phyloP scores from a whole-genome alignment of 805 yeast genomes.

The Starmerella apis region DNA sequence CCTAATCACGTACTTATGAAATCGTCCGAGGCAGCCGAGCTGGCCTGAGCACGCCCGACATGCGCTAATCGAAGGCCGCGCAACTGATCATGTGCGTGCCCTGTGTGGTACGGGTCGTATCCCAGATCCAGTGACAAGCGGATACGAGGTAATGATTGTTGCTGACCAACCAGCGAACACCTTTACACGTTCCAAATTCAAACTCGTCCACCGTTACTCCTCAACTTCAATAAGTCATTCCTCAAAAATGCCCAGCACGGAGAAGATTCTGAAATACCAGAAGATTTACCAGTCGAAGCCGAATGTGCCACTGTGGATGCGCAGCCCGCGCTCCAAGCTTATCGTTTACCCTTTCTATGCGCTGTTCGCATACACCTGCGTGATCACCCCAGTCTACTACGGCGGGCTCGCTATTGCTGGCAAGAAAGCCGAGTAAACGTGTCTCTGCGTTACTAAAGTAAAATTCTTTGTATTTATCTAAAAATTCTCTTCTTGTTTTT shows the following conservation, averaged over 20 bases:
- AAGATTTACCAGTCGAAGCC: conserved; percentile 32
- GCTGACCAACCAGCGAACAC: conserved; percentile 17
- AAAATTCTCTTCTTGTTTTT: too few relatives aligned
- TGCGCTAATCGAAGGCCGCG: too few relatives aligned
- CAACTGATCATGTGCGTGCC: not conserved
- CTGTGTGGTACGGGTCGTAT: not conserved
- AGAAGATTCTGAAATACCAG: conserved; percentile 29
- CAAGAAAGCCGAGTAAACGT: conserved; percentile 38
- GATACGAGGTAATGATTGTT: not conserved
- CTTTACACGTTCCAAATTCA: not conserved
- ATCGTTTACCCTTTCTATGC: conserved; percentile 72
- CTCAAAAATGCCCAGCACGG: conserved; percentile 19
- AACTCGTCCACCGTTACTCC: not conserved
- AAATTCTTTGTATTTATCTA: not conserved
- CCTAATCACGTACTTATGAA: not conserved
- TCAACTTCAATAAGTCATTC: not conserved
- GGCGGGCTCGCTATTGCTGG: conserved; percentile 62
- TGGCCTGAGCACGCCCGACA: too few relatives aligned
- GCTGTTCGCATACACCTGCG: conserved; percentile 51
- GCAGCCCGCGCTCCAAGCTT: conserved; percentile 58
- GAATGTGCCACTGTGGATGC: conserved; percentile 33
- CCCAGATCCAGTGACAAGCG: not conserved
- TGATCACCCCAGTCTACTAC: conserved; percentile 57
- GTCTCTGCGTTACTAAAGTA: not conserved
- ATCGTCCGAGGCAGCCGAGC: not conserved